Conservation (phyloP, 371 early-diverging fungal genomes). For the Dichotomocladium elegans region DNA sequence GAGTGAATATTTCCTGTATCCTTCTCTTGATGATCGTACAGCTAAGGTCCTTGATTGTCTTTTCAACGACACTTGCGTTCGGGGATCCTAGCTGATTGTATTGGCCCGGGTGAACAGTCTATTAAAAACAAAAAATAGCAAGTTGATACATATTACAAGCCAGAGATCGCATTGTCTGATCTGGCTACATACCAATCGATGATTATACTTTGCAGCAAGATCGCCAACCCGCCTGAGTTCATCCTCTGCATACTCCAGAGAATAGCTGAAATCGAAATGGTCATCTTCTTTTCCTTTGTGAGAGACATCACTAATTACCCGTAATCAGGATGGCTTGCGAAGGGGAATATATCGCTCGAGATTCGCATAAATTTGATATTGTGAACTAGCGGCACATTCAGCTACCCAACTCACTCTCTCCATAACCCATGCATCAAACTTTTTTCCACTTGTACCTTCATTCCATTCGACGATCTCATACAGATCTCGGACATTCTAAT, state of each 20-base stretch:
- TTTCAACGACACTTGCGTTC: conserved; percentile 27
- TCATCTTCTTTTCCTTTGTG: not conserved
- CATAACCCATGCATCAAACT: no score
- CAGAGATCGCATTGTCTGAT: not conserved
- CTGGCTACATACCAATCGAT: conserved; percentile 27
- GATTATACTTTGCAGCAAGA: conserved; percentile 34
- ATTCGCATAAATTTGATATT: conserved; percentile 46
- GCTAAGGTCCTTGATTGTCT: conserved; percentile 33
- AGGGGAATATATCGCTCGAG: conserved; percentile 46
- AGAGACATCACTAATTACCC: conserved; percentile 23
- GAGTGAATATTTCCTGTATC: no score
- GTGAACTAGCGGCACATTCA: conserved; percentile 12
- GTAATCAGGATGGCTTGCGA: conserved; percentile 37
- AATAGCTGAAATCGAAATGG: conserved; percentile 16
- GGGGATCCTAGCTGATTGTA: conserved; percentile 47
- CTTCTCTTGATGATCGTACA: conserved; percentile 20
- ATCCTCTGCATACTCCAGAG: conserved; percentile 32
- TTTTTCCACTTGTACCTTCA: conserved; percentile 19
- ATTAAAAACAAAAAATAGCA: not conserved
- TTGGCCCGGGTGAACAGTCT: conserved; percentile 52
- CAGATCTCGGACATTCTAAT: conserved; percentile 37
- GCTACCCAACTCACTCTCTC: not conserved
- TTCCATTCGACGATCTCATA: conserved; percentile 46
- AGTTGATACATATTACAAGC: not conserved
- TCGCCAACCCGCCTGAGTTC: conserved; percentile 27